Base-by-base conservation (phyloP, 768 basidiomycete species). In the Suillus placidus region DNA sequence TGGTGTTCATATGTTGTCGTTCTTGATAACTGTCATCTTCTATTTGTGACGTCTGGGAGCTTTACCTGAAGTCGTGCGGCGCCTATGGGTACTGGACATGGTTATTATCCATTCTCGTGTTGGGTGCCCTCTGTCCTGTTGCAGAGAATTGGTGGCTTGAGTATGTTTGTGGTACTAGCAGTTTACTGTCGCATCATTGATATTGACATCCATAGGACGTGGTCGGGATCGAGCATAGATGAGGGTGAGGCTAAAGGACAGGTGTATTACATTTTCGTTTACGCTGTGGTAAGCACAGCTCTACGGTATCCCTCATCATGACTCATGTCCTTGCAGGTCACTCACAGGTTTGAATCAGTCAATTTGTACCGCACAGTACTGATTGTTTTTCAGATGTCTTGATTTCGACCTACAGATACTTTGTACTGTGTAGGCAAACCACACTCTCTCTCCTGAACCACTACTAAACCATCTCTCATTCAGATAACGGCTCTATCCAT, bases 1-100 rank as follows among this genome's bases (percentile, higher is more conserved):
- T 1, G 90, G 87, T 37, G 94, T 2, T 80, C 78, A 32, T 95
- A 94, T 75, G 83, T 98, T 69, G 91, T 97, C 47, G 88, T 90
- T 16, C 82, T 95, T 35, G 92, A 94, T 42, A 79, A 81, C 61
- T 85, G 85, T 38, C 85, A 87, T n/a, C 84, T 95, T 16, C 79
- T 85, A 55, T 97, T 89, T 76, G 82, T 64, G 85, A 86, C 43
- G 85, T 93, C 26, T 94, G 92, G 92, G 70, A 77, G 51, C 82
- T 81, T 0, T 90, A 90, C 66, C 74, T 89, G 68, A 71, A 70
- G 40, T 84, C 85, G 0, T 82, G 82, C 68, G 87, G 87, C 38
- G 83, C 76, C 70, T 78, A 73, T 65, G 70, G 70, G 71, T 89
- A 83, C 71, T 92, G 92, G 92, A 54, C 74, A 2, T 16, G 85